phyloP scores from a whole-genome alignment of 1,139 yeast species.

The Kazachstania sp. region DNA sequence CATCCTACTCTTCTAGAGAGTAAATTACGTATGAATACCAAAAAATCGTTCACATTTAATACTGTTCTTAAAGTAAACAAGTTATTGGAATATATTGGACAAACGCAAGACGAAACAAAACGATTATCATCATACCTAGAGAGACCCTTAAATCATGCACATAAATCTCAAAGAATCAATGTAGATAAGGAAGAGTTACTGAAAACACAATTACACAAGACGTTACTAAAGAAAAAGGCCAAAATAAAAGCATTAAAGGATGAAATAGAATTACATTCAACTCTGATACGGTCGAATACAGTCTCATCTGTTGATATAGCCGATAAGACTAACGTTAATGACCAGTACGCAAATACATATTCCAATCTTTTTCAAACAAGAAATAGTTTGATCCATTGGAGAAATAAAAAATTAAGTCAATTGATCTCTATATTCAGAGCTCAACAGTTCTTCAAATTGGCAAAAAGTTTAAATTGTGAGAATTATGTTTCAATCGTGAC shows the following conservation, averaged over 20 bases:
- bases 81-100: slow-evolving; percentile 21
- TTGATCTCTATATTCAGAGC: slow-evolving; percentile 14
- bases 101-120: slow-evolving; percentile 17
- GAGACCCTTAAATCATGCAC: not conserved
- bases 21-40: slow-evolving; percentile 1
- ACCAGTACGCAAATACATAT: slow-evolving; percentile 24
- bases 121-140: slow-evolving; percentile 13
- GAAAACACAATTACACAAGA: slow-evolving; percentile 7
- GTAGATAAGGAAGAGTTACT: slow-evolving; percentile 5
- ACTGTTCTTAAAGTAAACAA: slow-evolving; percentile 23
- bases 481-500: not conserved
- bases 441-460: slow-evolving; percentile 10
- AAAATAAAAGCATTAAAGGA: not conserved
- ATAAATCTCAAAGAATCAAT: slow-evolving; percentile 3
- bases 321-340: slow-evolving; percentile 7
- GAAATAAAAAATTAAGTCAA: slow-evolving; percentile 16
- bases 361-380: slow-evolving; percentile 19
- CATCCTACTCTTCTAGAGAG: not conserved
- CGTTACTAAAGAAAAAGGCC: slow-evolving; percentile 7
- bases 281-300: slow-evolving; percentile 1
- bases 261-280: not conserved
- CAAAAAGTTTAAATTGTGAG: not conserved
- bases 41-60: slow-evolving; percentile 21
- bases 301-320: slow-evolving; percentile 1
- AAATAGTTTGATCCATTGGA: slow-evolving; percentile 13